Evolutionary conservation across 140 eudicot species (phyloP).

Genomic region (Flaveria floridana): DNA sequence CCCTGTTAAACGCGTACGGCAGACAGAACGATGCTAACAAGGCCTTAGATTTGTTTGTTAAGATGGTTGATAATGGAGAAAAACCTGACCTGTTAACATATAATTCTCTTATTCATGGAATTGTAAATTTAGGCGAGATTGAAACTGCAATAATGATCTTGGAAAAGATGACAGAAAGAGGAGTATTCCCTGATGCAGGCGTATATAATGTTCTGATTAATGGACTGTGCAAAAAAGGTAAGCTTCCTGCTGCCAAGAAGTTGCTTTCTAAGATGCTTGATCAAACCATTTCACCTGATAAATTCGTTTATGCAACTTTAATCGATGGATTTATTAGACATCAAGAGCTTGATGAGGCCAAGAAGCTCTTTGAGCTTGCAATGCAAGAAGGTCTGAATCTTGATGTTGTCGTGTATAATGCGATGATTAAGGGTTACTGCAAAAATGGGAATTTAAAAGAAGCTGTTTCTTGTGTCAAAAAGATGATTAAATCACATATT

Average conservation of each 20-base stretch:
- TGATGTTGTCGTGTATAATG: slow-evolving; percentile 74
- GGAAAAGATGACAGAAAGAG: slow-evolving; percentile 68
- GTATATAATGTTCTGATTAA: slow-evolving; percentile 70
- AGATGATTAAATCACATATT: slow-evolving; percentile 43
- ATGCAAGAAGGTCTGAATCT: slow-evolving; percentile 46
- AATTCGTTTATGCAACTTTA: slow-evolving; percentile 59
- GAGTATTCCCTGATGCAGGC: slow-evolving; percentile 66
- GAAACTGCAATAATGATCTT: slow-evolving; percentile 59
- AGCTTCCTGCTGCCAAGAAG: slow-evolving; percentile 53
- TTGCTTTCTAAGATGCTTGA: slow-evolving; percentile 71
- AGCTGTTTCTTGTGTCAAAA: slow-evolving; percentile 54
- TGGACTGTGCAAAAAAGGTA: slow-evolving; percentile 70
- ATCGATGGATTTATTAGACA: slow-evolving; percentile 69
- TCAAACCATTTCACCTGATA: slow-evolving; percentile 56
- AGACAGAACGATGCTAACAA: slow-evolving; percentile 53
- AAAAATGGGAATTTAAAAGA: slow-evolving; percentile 69
- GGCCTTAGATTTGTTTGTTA: slow-evolving; percentile 54
- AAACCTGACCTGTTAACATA: slow-evolving; percentile 68
- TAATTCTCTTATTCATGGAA: slow-evolving; percentile 73
- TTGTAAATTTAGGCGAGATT: slow-evolving; percentile 65
- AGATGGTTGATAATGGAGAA: slow-evolving; percentile 64
- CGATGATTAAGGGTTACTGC: slow-evolving; percentile 81
- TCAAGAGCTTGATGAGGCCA: slow-evolving; percentile 59
- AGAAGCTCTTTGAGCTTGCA: slow-evolving; percentile 55
- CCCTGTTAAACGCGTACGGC: slow-evolving; percentile 57